Conservation (phyloP, 345 rosid species). For the Litchi chinensis region DNA sequence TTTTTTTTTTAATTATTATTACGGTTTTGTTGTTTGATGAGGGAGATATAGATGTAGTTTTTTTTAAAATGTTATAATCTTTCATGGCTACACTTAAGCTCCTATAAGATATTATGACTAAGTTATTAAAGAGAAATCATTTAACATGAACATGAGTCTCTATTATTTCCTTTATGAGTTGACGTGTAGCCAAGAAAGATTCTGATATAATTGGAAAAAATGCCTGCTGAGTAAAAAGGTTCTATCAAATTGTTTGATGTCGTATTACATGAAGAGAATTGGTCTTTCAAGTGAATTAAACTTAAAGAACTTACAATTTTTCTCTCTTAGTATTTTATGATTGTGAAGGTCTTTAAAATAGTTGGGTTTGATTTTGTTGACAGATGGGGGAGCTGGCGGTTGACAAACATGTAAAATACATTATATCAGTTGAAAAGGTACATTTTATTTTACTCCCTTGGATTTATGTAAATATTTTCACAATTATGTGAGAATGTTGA, state of each 20-base stretch:
- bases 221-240: neutral
- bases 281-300: neutral
- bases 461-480: neutral
- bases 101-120: neutral
- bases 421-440: conserved; percentile 73
- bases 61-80: neutral
- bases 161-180: neutral
- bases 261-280: neutral
- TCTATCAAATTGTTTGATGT: neutral
- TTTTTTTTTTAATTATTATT: too few species aligned
- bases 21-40: neutral
- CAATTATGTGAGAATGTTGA: neutral
- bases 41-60: neutral
- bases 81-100: neutral
- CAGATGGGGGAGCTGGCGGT: conserved; percentile 68
- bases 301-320: neutral
- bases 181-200: too few species aligned
- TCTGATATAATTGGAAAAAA: too few species aligned
- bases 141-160: neutral
- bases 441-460: neutral
- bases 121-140: neutral
- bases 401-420: conserved; percentile 66
- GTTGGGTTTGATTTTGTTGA: conserved; percentile 15
- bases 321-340: neutral
- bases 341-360: conserved; percentile 11